Conservation (phyloP, 495 filamentous ascomycete species). For the Astrothelium subdiscretum region DNA sequence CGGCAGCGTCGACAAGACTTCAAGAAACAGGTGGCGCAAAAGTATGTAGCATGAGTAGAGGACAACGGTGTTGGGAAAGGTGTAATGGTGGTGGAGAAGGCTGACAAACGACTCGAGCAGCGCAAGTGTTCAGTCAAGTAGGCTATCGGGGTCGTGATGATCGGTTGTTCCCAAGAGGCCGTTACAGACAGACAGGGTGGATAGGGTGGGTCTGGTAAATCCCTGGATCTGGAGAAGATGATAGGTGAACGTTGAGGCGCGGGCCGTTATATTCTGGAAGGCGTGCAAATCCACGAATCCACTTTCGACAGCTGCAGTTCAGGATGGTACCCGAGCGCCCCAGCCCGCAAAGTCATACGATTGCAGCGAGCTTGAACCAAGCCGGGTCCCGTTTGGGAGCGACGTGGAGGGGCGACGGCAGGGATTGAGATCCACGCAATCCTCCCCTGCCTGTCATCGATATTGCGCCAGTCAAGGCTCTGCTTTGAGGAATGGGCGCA, state of each 20-base stretch:
- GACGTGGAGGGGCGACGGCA: neutral
- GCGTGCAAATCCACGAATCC: constrained; percentile 3
- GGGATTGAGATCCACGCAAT: constrained; percentile 1
- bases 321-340: constrained; percentile 1
- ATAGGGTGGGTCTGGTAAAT: neutral
- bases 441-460: constrained; percentile 3
- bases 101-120: neutral
- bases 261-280: constrained; percentile 3
- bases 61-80: neutral
- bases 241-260: constrained; percentile 3
- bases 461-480: neutral
- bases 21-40: neutral
- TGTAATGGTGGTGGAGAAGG: neutral
- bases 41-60: neutral
- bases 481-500: neutral
- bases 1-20: neutral
- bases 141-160: neutral
- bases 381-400: constrained; percentile 1
- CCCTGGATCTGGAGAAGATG: neutral
- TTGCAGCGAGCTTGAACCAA: neutral
- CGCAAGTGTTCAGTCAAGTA: neutral
- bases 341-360: constrained; percentile 1
- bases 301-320: constrained; percentile 1
- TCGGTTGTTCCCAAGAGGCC: neutral
- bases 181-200: neutral